Evolutionary conservation across 805 yeast genomes (phyloP).

Genomic region (Saccharomycopsis lassenensis): DNA sequence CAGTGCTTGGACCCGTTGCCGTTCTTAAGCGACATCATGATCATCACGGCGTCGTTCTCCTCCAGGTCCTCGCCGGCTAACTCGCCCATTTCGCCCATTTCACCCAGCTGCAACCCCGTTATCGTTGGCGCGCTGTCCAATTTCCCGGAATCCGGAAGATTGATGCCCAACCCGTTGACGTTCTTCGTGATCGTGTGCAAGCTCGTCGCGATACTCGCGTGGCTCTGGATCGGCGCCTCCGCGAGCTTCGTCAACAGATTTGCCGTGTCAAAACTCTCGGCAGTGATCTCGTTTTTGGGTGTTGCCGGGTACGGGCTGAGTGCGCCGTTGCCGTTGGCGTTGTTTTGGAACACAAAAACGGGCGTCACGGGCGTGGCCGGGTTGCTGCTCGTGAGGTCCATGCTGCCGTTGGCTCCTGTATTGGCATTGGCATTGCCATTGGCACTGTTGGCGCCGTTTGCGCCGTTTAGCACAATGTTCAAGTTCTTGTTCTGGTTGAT

Average conservation of each 20-base stretch:
- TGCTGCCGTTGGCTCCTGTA: no score
- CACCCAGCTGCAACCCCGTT: background rate
- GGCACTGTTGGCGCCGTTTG: background rate
- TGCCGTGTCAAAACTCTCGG: no score
- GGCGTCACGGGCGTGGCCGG: conserved; percentile 4
- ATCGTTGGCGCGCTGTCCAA: background rate
- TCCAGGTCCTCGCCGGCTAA: conserved; percentile 5
- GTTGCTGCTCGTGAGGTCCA: no score
- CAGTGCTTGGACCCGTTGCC: conserved; percentile 6
- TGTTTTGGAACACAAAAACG: background rate
- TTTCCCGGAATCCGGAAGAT: no score
- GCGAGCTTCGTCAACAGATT: no score
- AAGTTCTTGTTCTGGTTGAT: conserved; percentile 12
- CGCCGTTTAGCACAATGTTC: conserved; percentile 1
- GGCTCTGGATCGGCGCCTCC: no score
- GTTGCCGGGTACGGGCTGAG: no score
- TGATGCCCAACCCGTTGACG: no score
- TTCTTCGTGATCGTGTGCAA: no score
- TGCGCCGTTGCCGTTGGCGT: background rate
- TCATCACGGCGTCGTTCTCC: conserved; percentile 17
- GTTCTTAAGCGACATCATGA: conserved; percentile 17
- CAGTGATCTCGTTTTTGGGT: no score
- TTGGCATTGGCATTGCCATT: background rate
- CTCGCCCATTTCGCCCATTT: background rate
- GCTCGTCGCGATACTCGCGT: no score